Percentiles rank a stretch among this genome's conserved stretches.
phyloP scores from a whole-genome alignment of 2,329 filamentous ascomycete species.

The Colletotrichum magnum region DNA sequence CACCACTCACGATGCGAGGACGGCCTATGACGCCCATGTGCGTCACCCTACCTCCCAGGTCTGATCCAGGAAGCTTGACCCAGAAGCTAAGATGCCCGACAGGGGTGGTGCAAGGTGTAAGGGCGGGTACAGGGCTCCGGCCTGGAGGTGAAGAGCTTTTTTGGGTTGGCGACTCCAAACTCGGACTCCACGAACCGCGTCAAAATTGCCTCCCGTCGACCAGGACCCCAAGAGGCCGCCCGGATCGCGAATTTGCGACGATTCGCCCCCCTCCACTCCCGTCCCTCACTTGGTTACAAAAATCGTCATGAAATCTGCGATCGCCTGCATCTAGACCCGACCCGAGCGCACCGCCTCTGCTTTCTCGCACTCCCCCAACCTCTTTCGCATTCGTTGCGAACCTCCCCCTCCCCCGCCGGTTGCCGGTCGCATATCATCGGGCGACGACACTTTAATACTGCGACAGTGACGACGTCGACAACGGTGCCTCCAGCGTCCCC shows the following conservation, averaged over 20 bases:
- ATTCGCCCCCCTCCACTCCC: constrained; percentile 16
- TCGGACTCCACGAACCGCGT: constrained; percentile 36
- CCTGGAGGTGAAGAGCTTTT: constrained; percentile 24
- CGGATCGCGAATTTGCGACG: constrained; percentile 11
- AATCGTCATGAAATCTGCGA: constrained; percentile 17
- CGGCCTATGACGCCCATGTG: constrained; percentile 37
- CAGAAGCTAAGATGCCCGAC: constrained; percentile 41
- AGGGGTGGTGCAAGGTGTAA: constrained; percentile 5
- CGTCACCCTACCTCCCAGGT: constrained; percentile 30
- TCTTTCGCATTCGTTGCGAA: constrained; percentile 20
- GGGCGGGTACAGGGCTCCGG: constrained; percentile 15
- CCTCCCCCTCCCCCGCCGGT: constrained; percentile 2
- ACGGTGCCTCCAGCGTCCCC: not conserved
- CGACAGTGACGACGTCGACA: constrained; percentile 12
- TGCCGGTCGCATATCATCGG: constrained; percentile 20
- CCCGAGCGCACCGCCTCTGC: constrained; percentile 15
- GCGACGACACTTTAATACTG: constrained; percentile 1
- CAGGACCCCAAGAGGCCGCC: constrained; percentile 36
- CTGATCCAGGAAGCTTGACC: constrained; percentile 40
- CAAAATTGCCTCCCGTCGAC: constrained; percentile 37
- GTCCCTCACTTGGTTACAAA: not conserved
- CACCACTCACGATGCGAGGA: constrained; percentile 32
- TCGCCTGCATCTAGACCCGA: not conserved
- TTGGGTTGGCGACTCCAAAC: constrained; percentile 14
- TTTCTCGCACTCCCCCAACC: not conserved